phyloP scores from a whole-genome alignment of 2,329 filamentous ascomycete species.

The Knoxdaviesia proteae region DNA sequence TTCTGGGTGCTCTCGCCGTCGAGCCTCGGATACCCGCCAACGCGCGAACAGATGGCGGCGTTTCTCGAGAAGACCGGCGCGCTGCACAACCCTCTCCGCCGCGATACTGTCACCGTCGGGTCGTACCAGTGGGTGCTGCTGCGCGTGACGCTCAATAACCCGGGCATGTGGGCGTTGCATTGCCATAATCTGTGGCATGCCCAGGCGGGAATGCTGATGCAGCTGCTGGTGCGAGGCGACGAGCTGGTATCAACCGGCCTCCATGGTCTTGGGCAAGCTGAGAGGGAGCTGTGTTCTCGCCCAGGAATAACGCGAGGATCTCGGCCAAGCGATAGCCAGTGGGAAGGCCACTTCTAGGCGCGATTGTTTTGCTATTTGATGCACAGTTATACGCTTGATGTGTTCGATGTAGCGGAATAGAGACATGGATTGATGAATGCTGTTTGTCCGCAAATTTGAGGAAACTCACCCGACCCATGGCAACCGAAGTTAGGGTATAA shows the following conservation, averaged over 20 bases:
- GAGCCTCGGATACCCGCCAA: slow-evolving; percentile 14
- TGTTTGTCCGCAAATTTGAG: too few species aligned
- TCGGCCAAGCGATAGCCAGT: background rate
- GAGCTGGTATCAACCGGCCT: slow-evolving; percentile 5
- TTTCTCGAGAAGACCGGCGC: slow-evolving; percentile 9
- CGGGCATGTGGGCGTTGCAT: slow-evolving; percentile 36
- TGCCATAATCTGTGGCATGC: slow-evolving; percentile 39
- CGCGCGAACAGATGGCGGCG: slow-evolving; percentile 6
- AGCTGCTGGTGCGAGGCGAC: slow-evolving; percentile 20
- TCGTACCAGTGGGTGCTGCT: slow-evolving; percentile 33
- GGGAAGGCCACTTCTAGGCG: background rate
- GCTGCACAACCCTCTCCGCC: slow-evolving; percentile 13
- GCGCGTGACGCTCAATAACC: slow-evolving; percentile 33
- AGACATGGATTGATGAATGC: too few species aligned
- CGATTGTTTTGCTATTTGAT: background rate
- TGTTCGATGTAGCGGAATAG: background rate
- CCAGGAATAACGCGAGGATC: background rate
- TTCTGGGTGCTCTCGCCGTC: slow-evolving; percentile 22
- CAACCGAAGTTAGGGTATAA: too few species aligned
- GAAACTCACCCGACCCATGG: too few species aligned
- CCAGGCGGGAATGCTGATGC: slow-evolving; percentile 37
- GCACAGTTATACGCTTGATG: background rate
- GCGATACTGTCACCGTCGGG: slow-evolving; percentile 27
- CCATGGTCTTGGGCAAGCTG: background rate
- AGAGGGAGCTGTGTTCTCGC: background rate